Evolutionary conservation across 75 land plant genomes (phyloP), one percentile per base, ranked within the genome.

Genomic region (Gnetum montanum): DNA sequence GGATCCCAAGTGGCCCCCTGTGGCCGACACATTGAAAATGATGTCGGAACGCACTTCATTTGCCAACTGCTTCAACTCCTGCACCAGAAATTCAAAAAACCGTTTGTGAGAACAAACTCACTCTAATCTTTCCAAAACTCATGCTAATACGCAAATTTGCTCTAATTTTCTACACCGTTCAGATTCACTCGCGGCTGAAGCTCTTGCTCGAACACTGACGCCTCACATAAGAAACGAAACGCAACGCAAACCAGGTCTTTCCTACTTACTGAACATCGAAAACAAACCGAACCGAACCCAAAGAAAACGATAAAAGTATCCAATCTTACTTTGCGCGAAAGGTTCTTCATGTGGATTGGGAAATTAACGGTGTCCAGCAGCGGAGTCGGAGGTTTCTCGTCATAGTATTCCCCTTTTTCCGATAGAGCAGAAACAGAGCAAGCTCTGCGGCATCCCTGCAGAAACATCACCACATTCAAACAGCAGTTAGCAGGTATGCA

Each of bases 1-100:
- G 6, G 97, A 89, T 24, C 97, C 97, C 45, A 92, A 74, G 57
- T 92, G 97, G 20, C 95, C 97, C 8, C 95, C 97, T 7, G 97
- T 91, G 38, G 82, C 88, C 1, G 95, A 88, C 26, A 91, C 97
- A 55, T 74, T 65, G 57, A 91, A 91, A 47, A 91, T 88, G 3
- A 84, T 72, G 68, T 91, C 97, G 10, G 97, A 81, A 8, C 97
- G 72, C 4, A 91, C 54, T 58, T 91, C 97, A 57, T 91, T 87
- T 19, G 95, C 64, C 0, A 91, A 78, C 59, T 91, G 97, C 40
- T 75, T 77, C 49, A 91, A 66, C 53, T 91, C 97, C 97, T 91
- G 56, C 41, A 67, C 35, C 24, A 58, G 18, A 53, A 12, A 33
- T 20, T 34, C 3, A 23, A 53, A 20, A 24, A 53, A 53, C 22